A percentile compares a stretch with the other conserved stretches of the same genome.
These are phyloP conservation scores for Aspergillus melleus DNA, from an alignment of 2,329 filamentous ascomycete species.

Conservation along the genomic window DNA sequence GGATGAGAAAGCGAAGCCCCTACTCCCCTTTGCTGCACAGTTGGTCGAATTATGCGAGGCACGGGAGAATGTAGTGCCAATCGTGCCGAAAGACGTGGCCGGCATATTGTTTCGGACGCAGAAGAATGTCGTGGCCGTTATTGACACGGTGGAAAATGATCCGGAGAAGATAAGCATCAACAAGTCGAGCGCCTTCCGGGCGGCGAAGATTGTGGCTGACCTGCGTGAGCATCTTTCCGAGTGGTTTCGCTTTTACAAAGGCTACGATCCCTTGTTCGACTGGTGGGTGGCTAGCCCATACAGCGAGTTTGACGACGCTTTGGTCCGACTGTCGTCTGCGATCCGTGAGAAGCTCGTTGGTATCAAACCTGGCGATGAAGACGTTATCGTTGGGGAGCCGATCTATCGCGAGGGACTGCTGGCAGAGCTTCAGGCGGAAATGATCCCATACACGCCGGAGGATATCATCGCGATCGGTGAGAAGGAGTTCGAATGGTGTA, in stretches of 20 bases:
- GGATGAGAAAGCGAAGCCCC: background rate
- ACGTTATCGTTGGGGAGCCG: background rate
- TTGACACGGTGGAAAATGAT: background rate
- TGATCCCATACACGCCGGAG: background rate
- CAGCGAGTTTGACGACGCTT: conserved; percentile 38
- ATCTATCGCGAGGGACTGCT: background rate
- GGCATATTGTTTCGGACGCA: background rate
- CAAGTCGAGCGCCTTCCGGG: background rate
- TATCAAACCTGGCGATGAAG: background rate
- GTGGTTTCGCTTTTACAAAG: conserved; percentile 53
- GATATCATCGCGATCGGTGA: background rate
- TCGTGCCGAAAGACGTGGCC: background rate
- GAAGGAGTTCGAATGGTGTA: conserved; percentile 48
- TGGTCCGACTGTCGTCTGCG: background rate
- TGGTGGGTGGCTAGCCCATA: conserved; percentile 58
- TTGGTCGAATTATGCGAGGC: background rate
- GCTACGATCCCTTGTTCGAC: conserved; percentile 58
- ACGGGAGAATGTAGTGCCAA: background rate
- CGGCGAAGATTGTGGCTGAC: conserved; percentile 40
- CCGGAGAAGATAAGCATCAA: background rate
- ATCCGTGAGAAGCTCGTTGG: background rate
- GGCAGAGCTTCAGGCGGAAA: background rate
- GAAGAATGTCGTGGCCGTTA: background rate
- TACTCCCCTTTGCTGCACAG: background rate
- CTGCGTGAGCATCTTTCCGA: conserved; percentile 48